A percentile compares a stretch with the other conserved stretches of the same genome.
Evolutionary conservation across 192 early-diverging fungal species (phyloP).

Genomic region (Chytriomyces hyalinus): DNA sequence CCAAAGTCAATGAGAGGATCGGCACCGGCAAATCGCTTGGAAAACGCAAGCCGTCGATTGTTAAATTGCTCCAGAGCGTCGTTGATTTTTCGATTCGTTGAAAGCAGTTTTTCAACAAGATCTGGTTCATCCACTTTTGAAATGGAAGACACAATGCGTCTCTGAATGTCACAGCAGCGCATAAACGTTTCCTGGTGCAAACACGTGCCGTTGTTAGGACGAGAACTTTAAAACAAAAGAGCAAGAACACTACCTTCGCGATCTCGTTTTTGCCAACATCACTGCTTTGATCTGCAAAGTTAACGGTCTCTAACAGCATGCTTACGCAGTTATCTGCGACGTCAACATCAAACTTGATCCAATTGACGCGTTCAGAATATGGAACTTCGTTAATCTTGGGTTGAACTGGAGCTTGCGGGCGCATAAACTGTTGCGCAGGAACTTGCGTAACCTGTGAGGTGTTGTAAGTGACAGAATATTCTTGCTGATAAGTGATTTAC

Average conservation of each 20-base stretch:
- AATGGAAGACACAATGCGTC: slow-evolving; percentile 6
- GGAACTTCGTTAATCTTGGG: not conserved
- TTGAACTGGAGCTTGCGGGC: not conserved
- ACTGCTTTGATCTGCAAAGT: slow-evolving; percentile 18
- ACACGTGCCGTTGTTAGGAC: not conserved
- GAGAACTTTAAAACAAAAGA: not conserved
- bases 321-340: slow-evolving; percentile 26
- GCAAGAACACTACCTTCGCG: not conserved
- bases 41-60: not conserved
- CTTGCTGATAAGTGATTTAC: too few relatives aligned
- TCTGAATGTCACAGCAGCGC: slow-evolving; percentile 22
- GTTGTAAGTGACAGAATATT: too few relatives aligned
- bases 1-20: not conserved
- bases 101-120: slow-evolving; percentile 32
- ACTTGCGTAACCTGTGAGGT: too few relatives aligned
- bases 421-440: too few relatives aligned
- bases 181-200: slow-evolving; percentile 19
- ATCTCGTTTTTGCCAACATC: slow-evolving; percentile 31
- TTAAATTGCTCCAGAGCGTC: slow-evolving; percentile 28
- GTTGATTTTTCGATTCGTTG: slow-evolving; percentile 3
- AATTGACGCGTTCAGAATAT: slow-evolving; percentile 25
- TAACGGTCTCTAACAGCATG: slow-evolving; percentile 25
- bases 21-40: not conserved
- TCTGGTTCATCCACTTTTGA: slow-evolving; percentile 30
- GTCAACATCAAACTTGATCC: slow-evolving; percentile 23